Evolutionary conservation across 352 stramenopile species (phyloP).

Genomic region (Pythium rhizo-oryzae): DNA sequence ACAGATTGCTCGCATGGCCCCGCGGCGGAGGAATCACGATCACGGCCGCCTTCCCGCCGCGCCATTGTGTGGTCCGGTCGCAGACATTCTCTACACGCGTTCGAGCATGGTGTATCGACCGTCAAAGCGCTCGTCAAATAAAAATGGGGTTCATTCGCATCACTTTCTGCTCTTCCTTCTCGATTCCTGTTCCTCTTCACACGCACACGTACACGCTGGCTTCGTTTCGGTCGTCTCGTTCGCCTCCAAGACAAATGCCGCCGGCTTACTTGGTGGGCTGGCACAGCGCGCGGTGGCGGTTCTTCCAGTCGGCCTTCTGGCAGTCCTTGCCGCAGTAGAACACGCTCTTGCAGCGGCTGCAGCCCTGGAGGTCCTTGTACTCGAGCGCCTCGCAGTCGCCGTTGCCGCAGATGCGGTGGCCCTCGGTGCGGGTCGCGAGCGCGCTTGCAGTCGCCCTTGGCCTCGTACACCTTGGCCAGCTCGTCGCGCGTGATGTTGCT

Average conservation of each 20-base stretch:
- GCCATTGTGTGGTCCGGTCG: no score
- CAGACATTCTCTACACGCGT: no score
- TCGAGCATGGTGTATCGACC: no score
- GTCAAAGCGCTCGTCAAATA: no score
- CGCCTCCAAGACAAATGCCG: no score
- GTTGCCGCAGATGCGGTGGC: constrained; percentile 58
- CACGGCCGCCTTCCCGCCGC: neutral
- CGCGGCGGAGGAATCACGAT: neutral
- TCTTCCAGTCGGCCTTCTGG: constrained; percentile 71
- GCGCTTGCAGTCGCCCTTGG: constrained; percentile 55
- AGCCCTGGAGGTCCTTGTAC: constrained; percentile 54
- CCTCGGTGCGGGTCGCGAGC: constrained; percentile 40
- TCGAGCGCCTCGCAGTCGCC: constrained; percentile 51
- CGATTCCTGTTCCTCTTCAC: no score
- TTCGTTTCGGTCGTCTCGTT: no score
- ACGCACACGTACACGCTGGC: no score
- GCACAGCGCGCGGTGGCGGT: constrained; percentile 53
- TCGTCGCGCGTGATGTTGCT: constrained; percentile 73
- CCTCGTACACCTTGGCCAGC: constrained; percentile 69
- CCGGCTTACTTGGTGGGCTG: constrained; percentile 25
- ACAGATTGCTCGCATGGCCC: neutral
- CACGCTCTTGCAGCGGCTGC: constrained; percentile 65
- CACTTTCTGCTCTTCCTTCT: no score
- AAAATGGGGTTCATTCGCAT: no score
- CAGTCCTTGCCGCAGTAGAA: constrained; percentile 74